Base-by-base conservation (phyloP, 2,329 filamentous ascomycete genomes). In the Teratosphaeria viscida region DNA sequence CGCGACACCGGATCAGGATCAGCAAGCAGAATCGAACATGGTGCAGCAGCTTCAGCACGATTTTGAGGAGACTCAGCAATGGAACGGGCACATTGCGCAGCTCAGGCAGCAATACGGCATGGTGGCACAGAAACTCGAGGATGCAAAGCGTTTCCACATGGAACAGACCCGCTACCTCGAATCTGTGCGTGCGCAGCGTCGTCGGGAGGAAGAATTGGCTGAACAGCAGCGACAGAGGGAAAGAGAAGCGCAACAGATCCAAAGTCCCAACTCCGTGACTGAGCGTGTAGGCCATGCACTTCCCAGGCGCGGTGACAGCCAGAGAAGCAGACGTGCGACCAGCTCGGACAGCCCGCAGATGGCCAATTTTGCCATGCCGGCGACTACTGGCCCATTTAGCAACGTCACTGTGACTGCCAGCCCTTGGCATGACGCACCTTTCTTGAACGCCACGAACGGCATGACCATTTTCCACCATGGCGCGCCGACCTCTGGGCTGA, bases 371-470 rank as follows among this genome's bases (percentile, higher is more conserved):
- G 60, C 67, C 26, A 60, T 67, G 39, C 64, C 61, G 5, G 64
- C 69, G 11, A 76, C 78, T 58, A 67, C 74, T 14, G 43, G 16
- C 5, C 27, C 57, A 27, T 49, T 49, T 11, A 16, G 53, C 27
- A 54, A 16, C 16, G 39, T 39, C 5, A 12, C 39, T 2, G 34
- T 27, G 55, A 27, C 34, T 5, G 27, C 56, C 3, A 59, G 52
- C 6, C 49, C 59, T 19, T 63, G 71, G 55, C 65, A 72, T 10
- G 70, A 78, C 37, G 77, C 63, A 79, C 76, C 79, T 1, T 77
- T 82, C 53, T 75, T 82, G 57, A 82, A 82, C n/a, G 81, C 84
- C 56, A 78, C 77, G 56, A 85, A 85, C 64, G 83, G 83, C 60
- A 85, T 84, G 81, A 80, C 81, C 3, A 67, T 84, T n/a, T 49